These are phyloP conservation scores for Yamadazyma kitorensis DNA, from an alignment of 805 yeast genomes.

Conservation along the genomic window DNA sequence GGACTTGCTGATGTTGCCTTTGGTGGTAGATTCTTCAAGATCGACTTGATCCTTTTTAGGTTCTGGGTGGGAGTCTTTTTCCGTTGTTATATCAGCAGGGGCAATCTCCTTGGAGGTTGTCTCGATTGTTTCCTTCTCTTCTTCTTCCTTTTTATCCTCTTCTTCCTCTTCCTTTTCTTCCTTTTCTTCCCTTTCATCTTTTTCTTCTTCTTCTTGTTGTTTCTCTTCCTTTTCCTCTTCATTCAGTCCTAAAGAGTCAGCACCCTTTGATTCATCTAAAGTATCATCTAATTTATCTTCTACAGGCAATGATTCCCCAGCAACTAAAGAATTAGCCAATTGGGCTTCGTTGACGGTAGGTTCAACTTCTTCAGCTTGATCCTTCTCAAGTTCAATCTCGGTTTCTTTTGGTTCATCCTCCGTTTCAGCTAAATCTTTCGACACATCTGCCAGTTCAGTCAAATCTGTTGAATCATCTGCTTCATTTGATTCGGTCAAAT, in stretches of 20 bases:
- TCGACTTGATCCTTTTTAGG: neutral
- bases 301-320: constrained; percentile 5
- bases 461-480: constrained; percentile 2
- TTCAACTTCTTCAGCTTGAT: constrained; percentile 6
- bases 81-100: constrained; percentile 1
- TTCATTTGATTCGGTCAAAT: constrained; percentile 9
- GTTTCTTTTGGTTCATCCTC: constrained; percentile 6
- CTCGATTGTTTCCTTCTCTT: constrained; percentile 1
- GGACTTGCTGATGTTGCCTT: neutral
- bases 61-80: neutral
- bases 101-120: constrained; percentile 2
- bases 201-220: neutral
- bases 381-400: constrained; percentile 8
- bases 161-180: constrained; percentile 10
- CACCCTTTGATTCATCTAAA: constrained; percentile 2
- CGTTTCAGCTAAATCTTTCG: neutral
- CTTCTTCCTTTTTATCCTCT: neutral
- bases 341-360: constrained; percentile 6
- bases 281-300: constrained; percentile 7
- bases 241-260: too few species aligned
- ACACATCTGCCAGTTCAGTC: constrained; percentile 1
- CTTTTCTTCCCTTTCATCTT: constrained; percentile 8
- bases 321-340: constrained; percentile 4
- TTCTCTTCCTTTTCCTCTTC: constrained; percentile 3
- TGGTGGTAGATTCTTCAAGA: neutral